Evolutionary conservation across 2,329 filamentous ascomycete species (phyloP).

Genomic region (Catunica adiposa): DNA sequence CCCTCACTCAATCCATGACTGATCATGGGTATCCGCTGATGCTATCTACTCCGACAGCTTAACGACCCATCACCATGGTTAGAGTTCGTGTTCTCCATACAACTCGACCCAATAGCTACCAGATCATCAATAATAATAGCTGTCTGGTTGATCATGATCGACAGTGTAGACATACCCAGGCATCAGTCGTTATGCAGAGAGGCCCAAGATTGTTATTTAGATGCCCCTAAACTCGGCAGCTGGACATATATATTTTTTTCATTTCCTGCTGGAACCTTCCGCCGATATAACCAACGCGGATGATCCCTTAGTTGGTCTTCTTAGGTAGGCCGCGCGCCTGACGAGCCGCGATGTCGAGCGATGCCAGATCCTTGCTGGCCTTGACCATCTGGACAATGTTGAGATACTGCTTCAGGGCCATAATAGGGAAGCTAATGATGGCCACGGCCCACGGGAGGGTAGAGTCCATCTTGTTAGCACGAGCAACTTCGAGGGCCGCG

Average conservation of each 20-base stretch:
- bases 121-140: neutral
- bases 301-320: constrained; percentile 21
- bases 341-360: constrained; percentile 64
- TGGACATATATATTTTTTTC: neutral
- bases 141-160: neutral
- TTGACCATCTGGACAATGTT: constrained; percentile 90
- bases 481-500: constrained; percentile 77
- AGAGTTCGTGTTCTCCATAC: too few species aligned
- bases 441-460: constrained; percentile 54
- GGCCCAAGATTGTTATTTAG: neutral
- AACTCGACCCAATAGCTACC: too few species aligned
- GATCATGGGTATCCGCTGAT: too few species aligned
- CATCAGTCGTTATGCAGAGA: neutral
- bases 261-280: neutral
- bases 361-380: constrained; percentile 78
- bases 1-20: too few species aligned
- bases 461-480: constrained; percentile 83
- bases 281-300: too few species aligned
- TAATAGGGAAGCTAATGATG: constrained; percentile 65
- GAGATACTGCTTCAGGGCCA: constrained; percentile 83
- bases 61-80: too few species aligned
- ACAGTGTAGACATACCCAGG: neutral
- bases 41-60: too few species aligned
- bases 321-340: constrained; percentile 35
- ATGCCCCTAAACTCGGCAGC: too few species aligned